phyloP scores from a whole-genome alignment of 2,329 filamentous ascomycete species.

The Phyllosticta ampelicida region DNA sequence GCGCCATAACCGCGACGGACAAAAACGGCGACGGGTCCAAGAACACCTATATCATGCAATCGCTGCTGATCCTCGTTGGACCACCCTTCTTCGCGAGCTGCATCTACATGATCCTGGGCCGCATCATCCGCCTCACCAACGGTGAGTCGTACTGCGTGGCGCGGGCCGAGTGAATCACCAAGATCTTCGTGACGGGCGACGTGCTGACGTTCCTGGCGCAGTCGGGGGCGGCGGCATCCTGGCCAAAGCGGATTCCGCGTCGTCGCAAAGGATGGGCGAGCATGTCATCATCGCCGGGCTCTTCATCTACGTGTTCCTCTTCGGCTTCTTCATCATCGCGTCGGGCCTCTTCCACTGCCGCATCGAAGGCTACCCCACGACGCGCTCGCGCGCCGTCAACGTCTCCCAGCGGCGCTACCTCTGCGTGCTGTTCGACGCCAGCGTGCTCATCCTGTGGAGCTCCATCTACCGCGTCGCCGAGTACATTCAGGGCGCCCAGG shows the following conservation, averaged over 20 bases:
- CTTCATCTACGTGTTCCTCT: conserved; percentile 40
- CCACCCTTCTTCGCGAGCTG: conserved; percentile 38
- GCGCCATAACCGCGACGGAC: conserved; percentile 29
- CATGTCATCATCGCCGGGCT: conserved; percentile 39
- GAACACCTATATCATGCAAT: conserved; percentile 34
- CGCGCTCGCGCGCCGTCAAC: neutral
- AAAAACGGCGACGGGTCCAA: conserved; percentile 19
- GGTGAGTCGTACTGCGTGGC: conserved; percentile 27
- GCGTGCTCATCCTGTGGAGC: conserved; percentile 39
- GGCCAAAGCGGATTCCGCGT: neutral
- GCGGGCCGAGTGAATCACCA: conserved; percentile 26
- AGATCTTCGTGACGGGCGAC: conserved; percentile 34
- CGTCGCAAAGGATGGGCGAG: conserved; percentile 20
- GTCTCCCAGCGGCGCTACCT: conserved; percentile 26
- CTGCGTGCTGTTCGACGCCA: conserved; percentile 33
- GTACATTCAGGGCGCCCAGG: conserved; percentile 36
- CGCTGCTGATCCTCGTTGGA: conserved; percentile 34
- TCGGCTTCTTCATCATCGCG: conserved; percentile 38
- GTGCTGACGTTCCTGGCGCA: conserved; percentile 33
- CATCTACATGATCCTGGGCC: conserved; percentile 35
- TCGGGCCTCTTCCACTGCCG: conserved; percentile 21
- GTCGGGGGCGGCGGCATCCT: conserved; percentile 12
- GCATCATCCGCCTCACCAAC: conserved; percentile 26
- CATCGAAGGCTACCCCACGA: conserved; percentile 15
- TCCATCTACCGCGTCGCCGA: conserved; percentile 40